Conservation (phyloP, 345 rosid genomes). For the Aegle marmelos region DNA sequence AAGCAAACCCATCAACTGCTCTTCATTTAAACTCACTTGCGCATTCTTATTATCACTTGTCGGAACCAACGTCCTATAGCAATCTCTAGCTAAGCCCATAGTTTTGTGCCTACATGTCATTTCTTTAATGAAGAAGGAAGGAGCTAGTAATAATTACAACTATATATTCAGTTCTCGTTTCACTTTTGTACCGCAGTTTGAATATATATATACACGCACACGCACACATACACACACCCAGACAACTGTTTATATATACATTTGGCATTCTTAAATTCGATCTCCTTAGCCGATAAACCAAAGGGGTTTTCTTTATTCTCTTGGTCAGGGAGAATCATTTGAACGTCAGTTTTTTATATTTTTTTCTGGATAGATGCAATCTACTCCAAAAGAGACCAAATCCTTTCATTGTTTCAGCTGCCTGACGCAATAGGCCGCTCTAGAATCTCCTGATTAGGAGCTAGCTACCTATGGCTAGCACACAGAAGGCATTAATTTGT, state of each 20-base stretch:
- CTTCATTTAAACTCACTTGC: constrained; percentile 5
- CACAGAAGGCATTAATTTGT: background rate
- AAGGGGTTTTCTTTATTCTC: background rate
- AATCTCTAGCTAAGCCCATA: background rate
- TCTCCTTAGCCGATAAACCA: background rate
- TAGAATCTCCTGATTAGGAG: too few species aligned
- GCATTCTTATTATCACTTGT: background rate
- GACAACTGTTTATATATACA: background rate
- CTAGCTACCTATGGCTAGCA: background rate
- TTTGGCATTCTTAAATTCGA: background rate
- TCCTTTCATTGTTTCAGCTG: too few species aligned
- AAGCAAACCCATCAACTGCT: constrained; percentile 12
- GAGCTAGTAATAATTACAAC: background rate
- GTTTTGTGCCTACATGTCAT: background rate
- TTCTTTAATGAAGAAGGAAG: too few species aligned
- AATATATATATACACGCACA: too few species aligned
- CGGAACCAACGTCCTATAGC: background rate
- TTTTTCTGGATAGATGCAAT: background rate
- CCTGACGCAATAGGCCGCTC: too few species aligned
- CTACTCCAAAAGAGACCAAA: background rate
- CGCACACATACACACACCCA: too few species aligned
- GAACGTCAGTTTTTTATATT: background rate
- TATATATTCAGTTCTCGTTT: background rate
- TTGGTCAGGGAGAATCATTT: background rate
- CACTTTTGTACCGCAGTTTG: background rate